Evolutionary conservation across 2,329 filamentous ascomycete species (phyloP), one percentile per base, ranked within the genome.

Genomic region (Nothomitra cinnamomea): DNA sequence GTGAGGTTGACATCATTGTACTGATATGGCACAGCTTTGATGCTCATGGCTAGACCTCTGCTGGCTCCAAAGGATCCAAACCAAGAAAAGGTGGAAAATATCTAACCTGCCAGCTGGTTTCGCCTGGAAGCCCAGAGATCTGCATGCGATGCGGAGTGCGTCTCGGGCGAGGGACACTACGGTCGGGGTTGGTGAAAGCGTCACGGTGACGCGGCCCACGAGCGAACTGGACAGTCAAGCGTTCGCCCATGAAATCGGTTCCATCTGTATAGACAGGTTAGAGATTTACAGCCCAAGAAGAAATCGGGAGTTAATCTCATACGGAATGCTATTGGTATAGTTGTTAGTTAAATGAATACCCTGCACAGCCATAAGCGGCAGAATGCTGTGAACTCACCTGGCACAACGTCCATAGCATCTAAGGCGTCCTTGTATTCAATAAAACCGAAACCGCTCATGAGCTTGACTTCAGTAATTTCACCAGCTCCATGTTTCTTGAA

Each of bases 41-140:
- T 4, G 28, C 10, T 32, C 4, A 32, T 32, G 64, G 61, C n/a
- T n/a, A n/a, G n/a, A n/a, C n/a, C n/a, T n/a, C n/a, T n/a, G n/a
- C 54, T 61, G 56, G 63, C 58, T 62, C 64, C 62, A 64, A 64
- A 66, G 61, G 67, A 62, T 65, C 64, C 65, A 64, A 63, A 63
- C 12, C 65, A 66, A 69, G 67, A 74, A 76, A 64, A 67, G 28
- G 28, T 32, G 74, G 78, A 74, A 74, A 70, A 68, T 67, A 74
- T 85, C 92, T 92, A 84, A 98, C 92, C 92, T 98, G 92, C 92
- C 92, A 98, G 81, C 89, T 95, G 77, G 92, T 98, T 77, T 96
- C 90, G 73, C 80, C 82, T 68, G 90, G 89, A 71, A 98, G 87
- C 75, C 89, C 90, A 75, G 86, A 85, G 66, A 98, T 94, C 70